These are phyloP conservation scores for Vachellia pachyceras DNA, from an alignment of 306 rosid species.

Conservation along the genomic window DNA sequence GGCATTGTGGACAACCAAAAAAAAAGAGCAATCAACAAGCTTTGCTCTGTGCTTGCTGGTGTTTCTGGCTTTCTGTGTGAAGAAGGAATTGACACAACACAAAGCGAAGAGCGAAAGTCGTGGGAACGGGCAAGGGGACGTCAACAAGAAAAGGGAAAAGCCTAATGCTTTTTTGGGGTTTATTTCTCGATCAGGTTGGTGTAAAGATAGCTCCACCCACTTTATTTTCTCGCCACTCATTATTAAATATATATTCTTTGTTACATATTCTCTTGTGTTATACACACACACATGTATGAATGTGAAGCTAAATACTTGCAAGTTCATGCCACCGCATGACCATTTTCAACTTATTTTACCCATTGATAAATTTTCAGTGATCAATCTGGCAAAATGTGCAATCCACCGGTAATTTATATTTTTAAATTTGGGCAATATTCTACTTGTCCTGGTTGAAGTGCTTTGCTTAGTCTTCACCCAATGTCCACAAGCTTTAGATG, in stretches of 20 bases:
- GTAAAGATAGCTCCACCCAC: conserved; percentile 55
- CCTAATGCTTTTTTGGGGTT: conserved; percentile 66
- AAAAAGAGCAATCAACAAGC: not conserved
- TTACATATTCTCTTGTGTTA: conserved; percentile 31
- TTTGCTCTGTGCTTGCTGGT: conserved; percentile 11
- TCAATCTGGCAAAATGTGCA: conserved; percentile 8
- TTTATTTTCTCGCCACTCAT: conserved; percentile 50
- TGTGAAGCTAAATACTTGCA: conserved; percentile 2
- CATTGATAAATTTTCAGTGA: conserved; percentile 44
- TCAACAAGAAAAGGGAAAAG: conserved; percentile 54
- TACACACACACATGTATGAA: not conserved
- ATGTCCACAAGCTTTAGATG: conserved; percentile 69
- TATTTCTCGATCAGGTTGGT: conserved; percentile 63
- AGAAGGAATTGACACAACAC: conserved; percentile 47
- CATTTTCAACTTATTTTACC: conserved; percentile 47
- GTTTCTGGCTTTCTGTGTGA: not conserved
- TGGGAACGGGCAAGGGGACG: conserved; percentile 56
- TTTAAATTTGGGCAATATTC: conserved; percentile 48
- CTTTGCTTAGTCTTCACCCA: conserved; percentile 56
- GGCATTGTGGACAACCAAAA: conserved; percentile 51
- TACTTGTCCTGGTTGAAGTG: conserved; percentile 56
- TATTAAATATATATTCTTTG: not conserved
- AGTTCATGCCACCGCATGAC: conserved; percentile 41
- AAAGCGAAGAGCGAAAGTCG: conserved; percentile 51
- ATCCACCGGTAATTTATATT: conserved; percentile 1